Evolutionary conservation across 345 rosid genomes (phyloP), one percentile per base, ranked within the genome.

Genomic region (Sapria himalayana): DNA sequence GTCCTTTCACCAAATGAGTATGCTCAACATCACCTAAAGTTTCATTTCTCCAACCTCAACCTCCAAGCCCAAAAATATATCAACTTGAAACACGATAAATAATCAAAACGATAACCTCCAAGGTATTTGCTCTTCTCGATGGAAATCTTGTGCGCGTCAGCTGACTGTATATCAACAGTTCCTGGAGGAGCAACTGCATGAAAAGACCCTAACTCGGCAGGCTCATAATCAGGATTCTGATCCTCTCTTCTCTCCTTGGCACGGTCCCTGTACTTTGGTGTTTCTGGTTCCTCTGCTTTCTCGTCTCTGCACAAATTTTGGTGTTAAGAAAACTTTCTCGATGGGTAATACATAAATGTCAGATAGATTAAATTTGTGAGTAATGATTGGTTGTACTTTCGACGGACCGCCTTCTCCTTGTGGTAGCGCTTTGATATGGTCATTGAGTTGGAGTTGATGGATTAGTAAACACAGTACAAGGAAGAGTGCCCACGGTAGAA

Each of bases 161-260:
- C 76, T 23, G 73, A 64, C 91, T 55, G 71, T 34, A 81, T 46
- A 50, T 86, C 94, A 21, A 81, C 73, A 6, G 55, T 65, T 18
- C 94, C 92, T 1, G 97, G 97, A 36, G 97, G 94, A 61, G 97
- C 97, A 40, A 86, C 94, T 5, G 97, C 89, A 25, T 86, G 97
- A 45, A 86, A 86, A 5, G 94, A 73, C 18, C 82, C 79, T 63
- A 86, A 66, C 43, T 81, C 89, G 2, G 79, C 51, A 0, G 74
- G 65, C 56, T 86, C 92, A 51, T 86, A 81, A 64, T 86, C 97
- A 4, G 94, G 97, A 59, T 86, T 86, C 33, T 86, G 97, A 56
- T 86, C 92, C 48, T 81, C 97, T 49, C 98, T 63, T 40, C 98
- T 67, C 70, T 86, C 98, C 60, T 81, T 86, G 0, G 98, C 98